Conservation (phyloP, 192 early-diverging fungal genomes). For the Thamnidium elegans region DNA sequence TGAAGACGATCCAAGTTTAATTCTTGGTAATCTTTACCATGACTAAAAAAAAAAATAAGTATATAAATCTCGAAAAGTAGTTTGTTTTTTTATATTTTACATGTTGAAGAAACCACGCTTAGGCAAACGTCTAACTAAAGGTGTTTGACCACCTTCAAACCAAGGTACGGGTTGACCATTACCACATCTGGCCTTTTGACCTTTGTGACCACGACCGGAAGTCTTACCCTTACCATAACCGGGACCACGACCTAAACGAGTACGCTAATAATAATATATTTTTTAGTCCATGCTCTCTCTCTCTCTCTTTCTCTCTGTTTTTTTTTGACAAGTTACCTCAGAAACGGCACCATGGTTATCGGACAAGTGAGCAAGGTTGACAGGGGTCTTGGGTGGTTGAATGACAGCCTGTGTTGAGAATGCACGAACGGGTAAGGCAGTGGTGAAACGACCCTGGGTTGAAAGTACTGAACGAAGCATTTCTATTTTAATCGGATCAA, state of each 20-base stretch:
- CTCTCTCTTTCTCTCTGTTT: neutral
- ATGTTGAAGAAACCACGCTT: constrained; percentile 82
- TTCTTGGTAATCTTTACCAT: constrained; percentile 62
- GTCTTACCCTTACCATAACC: constrained; percentile 90
- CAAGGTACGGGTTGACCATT: constrained; percentile 75
- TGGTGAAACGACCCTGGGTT: neutral
- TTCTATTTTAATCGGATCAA: neutral
- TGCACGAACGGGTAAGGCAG: constrained; percentile 3
- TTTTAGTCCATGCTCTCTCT: neutral
- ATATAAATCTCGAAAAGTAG: neutral
- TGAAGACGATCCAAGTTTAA: constrained; percentile 87
- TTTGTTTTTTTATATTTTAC: constrained; percentile 16
- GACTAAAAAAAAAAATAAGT: constrained; percentile 35
- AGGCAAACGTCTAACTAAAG: constrained; percentile 75
- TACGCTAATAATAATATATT: constrained; percentile 37
- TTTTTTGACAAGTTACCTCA: constrained; percentile 19
- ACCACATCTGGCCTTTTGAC: constrained; percentile 77
- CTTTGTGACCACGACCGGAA: constrained; percentile 88
- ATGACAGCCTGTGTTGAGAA: constrained; percentile 20
- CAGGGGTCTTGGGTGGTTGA: constrained; percentile 14
- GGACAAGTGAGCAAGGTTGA: constrained; percentile 32
- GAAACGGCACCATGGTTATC: constrained; percentile 39
- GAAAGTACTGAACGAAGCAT: constrained; percentile 14
- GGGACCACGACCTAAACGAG: constrained; percentile 76
- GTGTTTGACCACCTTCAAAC: constrained; percentile 94